Evolutionary conservation across 2,329 filamentous ascomycete species (phyloP), one percentile per base, ranked within the genome.

Genomic region (Aaosphaeria arxii): DNA sequence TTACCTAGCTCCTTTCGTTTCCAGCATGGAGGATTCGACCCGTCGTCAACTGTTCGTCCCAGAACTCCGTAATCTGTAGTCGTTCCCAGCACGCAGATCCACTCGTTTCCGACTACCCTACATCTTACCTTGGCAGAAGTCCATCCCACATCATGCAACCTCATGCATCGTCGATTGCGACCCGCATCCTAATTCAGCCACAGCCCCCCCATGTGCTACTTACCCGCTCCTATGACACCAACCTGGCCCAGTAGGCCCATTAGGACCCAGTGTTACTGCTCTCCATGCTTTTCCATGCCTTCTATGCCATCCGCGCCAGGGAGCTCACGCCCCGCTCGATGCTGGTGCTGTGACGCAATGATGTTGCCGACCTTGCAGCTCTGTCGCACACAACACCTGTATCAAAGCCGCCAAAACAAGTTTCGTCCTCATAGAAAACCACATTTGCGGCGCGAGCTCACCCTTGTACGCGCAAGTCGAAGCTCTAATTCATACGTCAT

Each of bases 341-440:
- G 50, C 56, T 61, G 54, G 52, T 56, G 51, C 52, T 56, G 64
- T 69, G 67, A 69, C 65, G 66, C 64, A 70, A 69, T 66, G 49
- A 50, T 55, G 45, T 13, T 50, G 49, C 50, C 48, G 52, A 57
- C 55, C 55, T 59, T 39, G 54, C 52, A 51, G 49, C 43, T 43
- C 47, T 42, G 62, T 64, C 51, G 57, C 58, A 63, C 62, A 63
- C 53, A 53, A 47, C 50, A 24, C 46, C 53, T 55, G 46, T 45
- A 39, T 42, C 39, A 40, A 43, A 49, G 54, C 54, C 48, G 31
- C 51, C 51, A 70, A 71, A 71, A 64, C 68, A 70, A 66, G 68
- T 71, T 67, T 71, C 57, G 58, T 56, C 48, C 38, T 47, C 43
- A 56, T 54, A 52, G 52, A 24, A 42, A 43, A 39, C 41, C 52